Percentiles rank a stretch among this genome's conserved stretches.
Conservation (phyloP, 192 early-diverging fungal species). For the Mycoemilia scoparia region DNA sequence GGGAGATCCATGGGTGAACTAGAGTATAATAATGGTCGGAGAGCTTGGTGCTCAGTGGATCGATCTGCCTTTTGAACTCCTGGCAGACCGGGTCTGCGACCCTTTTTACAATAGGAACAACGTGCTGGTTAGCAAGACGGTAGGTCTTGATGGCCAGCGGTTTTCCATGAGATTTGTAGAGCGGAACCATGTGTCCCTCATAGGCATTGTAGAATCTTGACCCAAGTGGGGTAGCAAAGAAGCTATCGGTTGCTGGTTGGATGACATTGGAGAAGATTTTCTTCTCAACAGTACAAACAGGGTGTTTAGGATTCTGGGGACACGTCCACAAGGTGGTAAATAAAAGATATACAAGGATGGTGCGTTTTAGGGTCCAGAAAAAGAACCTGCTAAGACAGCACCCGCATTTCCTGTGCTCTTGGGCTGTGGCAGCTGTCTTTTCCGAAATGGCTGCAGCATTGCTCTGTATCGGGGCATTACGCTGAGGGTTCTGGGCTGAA, state of each 20-base stretch:
- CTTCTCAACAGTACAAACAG: conserved; percentile 11
- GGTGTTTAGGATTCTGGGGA: conserved; percentile 8
- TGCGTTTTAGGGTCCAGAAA: conserved; percentile 9
- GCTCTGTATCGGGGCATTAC: too few species aligned
- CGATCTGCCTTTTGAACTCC: conserved; percentile 5
- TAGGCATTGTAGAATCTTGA: conserved; percentile 19
- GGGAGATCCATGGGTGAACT: conserved; percentile 11
- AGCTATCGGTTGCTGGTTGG: conserved; percentile 6
- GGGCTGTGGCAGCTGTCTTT: too few species aligned
- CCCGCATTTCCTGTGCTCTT: too few species aligned
- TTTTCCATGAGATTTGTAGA: conserved; percentile 19
- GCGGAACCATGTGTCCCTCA: conserved; percentile 24
- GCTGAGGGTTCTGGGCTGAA: too few species aligned
- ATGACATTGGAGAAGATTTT: conserved; percentile 5
- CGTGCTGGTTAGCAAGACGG: conserved; percentile 8
- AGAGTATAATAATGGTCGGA: conserved; percentile 4
- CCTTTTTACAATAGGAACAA: conserved; percentile 5
- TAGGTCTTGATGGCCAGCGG: conserved; percentile 6
- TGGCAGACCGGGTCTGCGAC: conserved; percentile 9
- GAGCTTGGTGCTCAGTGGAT: conserved; percentile 8
- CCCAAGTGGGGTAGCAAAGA: conserved; percentile 17
- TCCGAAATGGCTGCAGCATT: too few species aligned
- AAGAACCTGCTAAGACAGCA: conserved; percentile 3
- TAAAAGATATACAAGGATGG: conserved; percentile 10
- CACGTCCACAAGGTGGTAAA: conserved; percentile 18